These are phyloP conservation scores for Mycena galopus DNA, from an alignment of 768 basidiomycete species.

Conservation along the genomic window DNA sequence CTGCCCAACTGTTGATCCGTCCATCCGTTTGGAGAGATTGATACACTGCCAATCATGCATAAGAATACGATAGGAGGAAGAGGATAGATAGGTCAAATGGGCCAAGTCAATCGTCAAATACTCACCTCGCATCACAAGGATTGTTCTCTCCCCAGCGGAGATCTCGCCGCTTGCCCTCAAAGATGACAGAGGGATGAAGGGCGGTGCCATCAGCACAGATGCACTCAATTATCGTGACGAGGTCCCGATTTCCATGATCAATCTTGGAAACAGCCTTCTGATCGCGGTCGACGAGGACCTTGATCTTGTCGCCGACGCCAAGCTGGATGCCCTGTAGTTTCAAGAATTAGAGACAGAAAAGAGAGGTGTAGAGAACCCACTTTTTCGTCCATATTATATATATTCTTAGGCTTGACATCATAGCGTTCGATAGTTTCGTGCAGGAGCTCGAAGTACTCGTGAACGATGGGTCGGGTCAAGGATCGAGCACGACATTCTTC, in stretches of 20 bases:
- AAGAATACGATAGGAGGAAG: background rate
- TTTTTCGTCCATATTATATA: constrained; percentile 13
- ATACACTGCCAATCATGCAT: constrained; percentile 16
- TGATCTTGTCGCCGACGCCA: background rate
- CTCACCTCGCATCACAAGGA: constrained; percentile 34
- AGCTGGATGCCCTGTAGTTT: constrained; percentile 1
- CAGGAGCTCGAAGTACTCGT: constrained; percentile 13
- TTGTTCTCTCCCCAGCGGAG: constrained; percentile 33
- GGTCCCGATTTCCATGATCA: constrained; percentile 52
- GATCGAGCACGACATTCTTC: constrained; percentile 23
- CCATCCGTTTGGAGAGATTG: constrained; percentile 44
- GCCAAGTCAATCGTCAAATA: no score
- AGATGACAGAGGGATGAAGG: constrained; percentile 54
- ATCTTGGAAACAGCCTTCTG: constrained; percentile 38
- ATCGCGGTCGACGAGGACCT: no score
- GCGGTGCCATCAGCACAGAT: constrained; percentile 57
- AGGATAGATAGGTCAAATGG: no score
- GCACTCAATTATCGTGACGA: constrained; percentile 61
- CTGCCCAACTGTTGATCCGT: constrained; percentile 42
- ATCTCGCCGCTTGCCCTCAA: constrained; percentile 36
- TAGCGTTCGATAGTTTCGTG: constrained; percentile 7
- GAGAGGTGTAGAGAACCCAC: background rate
- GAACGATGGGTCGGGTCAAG: constrained; percentile 5
- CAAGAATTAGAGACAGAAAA: background rate
- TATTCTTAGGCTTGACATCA: constrained; percentile 15